phyloP scores from a whole-genome alignment of 2,329 filamentous ascomycete genomes.

The Chaetomium sp. region DNA sequence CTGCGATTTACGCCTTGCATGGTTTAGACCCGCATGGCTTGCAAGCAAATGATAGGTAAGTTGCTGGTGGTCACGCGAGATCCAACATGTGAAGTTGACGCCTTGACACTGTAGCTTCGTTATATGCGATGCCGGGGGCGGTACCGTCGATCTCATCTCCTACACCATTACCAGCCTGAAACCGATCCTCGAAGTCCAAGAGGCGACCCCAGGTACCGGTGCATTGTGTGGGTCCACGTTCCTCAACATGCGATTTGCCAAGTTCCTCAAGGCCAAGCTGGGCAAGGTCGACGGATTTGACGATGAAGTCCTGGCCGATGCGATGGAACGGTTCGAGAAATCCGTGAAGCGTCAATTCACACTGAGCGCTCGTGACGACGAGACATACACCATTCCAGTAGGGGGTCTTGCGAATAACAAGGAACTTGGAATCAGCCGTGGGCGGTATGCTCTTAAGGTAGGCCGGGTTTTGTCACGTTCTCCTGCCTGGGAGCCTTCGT shows the following conservation, averaged over 20 bases:
- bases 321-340: slow-evolving; percentile 40
- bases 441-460: slow-evolving; percentile 31
- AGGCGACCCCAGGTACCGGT: slow-evolving; percentile 43
- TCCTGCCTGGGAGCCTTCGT: background rate
- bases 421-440: slow-evolving; percentile 33
- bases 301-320: slow-evolving; percentile 34
- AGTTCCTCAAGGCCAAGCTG: slow-evolving; percentile 38
- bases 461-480: background rate
- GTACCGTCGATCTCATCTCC: slow-evolving; percentile 48
- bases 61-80: background rate
- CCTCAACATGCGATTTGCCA: slow-evolving; percentile 42
- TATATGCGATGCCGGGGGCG: slow-evolving; percentile 49
- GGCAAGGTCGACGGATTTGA: slow-evolving; percentile 39
- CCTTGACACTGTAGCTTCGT: slow-evolving; percentile 32
- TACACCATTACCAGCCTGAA: slow-evolving; percentile 41
- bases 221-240: slow-evolving; percentile 45
- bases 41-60: slow-evolving; percentile 35
- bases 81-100: background rate
- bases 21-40: slow-evolving; percentile 36
- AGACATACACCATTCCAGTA: slow-evolving; percentile 30
- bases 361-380: background rate
- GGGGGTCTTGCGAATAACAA: slow-evolving; percentile 32
- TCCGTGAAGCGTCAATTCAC: slow-evolving; percentile 15
- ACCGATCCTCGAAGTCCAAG: slow-evolving; percentile 41
- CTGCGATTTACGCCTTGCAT: slow-evolving; percentile 43